These are phyloP conservation scores for Penicillium mononematosum DNA, from an alignment of 495 filamentous ascomycete species.

Conservation along the genomic window DNA sequence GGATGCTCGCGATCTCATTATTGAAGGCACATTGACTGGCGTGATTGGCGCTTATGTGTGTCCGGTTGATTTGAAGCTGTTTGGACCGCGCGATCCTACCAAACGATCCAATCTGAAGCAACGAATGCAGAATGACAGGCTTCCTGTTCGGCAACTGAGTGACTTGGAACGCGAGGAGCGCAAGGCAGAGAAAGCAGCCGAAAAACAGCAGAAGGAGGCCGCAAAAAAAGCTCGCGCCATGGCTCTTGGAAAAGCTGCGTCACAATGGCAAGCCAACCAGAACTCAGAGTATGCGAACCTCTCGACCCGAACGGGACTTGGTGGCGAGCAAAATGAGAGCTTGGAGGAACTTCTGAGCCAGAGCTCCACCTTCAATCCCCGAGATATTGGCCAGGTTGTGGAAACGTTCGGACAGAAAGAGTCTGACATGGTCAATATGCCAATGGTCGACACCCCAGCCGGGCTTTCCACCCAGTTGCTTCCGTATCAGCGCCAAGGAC, in stretches of 20 bases:
- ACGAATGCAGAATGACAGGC: slow-evolving; percentile 60
- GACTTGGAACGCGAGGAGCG: slow-evolving; percentile 34
- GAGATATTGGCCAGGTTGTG: slow-evolving; percentile 64
- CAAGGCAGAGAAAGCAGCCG: slow-evolving; percentile 30
- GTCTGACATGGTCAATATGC: slow-evolving; percentile 68
- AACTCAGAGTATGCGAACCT: slow-evolving; percentile 36
- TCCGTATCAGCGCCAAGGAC: slow-evolving; percentile 79
- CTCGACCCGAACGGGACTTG: slow-evolving; percentile 23
- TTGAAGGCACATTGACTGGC: slow-evolving; percentile 69
- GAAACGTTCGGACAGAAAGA: slow-evolving; percentile 70
- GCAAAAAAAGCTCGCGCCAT: slow-evolving; percentile 46
- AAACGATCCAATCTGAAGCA: slow-evolving; percentile 52
- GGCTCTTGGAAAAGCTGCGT: slow-evolving; percentile 39
- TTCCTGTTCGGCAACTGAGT: slow-evolving; percentile 49
- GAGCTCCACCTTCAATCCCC: slow-evolving; percentile 68
- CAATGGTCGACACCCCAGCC: slow-evolving; percentile 65
- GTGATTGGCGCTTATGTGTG: slow-evolving; percentile 64
- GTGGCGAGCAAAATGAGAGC: slow-evolving; percentile 29
- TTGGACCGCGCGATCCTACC: slow-evolving; percentile 58
- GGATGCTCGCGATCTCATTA: slow-evolving; percentile 50
- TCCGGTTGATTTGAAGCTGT: slow-evolving; percentile 65
- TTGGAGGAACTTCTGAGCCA: slow-evolving; percentile 64
- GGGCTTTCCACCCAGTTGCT: slow-evolving; percentile 64
- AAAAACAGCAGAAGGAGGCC: slow-evolving; percentile 50
- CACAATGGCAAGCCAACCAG: slow-evolving; percentile 31